Base-by-base conservation (phyloP, 768 basidiomycete species). In the Holtermanniella nyarrowii region DNA sequence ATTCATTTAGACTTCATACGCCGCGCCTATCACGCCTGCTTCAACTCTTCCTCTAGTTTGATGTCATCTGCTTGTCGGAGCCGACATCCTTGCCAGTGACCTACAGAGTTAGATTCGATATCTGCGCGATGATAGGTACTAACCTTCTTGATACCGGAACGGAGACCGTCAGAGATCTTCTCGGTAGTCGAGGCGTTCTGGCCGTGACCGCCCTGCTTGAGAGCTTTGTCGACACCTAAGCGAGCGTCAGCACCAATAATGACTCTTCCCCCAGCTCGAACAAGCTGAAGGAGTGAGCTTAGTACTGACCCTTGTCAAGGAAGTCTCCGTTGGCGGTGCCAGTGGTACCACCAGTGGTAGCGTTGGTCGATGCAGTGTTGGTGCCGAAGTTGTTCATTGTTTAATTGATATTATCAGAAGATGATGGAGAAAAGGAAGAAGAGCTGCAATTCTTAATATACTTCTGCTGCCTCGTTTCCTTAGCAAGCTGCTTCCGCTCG, bases 161-260 rank as follows among this genome's bases (percentile, higher is more conserved):
- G 48, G 47, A 63, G 42, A 4, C 62, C 62, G 44, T 63, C 62
- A 21, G 58, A 60, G 54, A 63, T 63, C 57, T 63, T 63, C 59
- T 63, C 62, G 26, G 62, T 63, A 20, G 62, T 63, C 16, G 37
- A 16, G 1, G 31, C 52, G 22, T 37, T 44, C 46, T 62, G 61
- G 13, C 44, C 43, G 50, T 62, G 58, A 11, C 61, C 61, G 20
- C 50, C 44, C 44, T 56, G 50, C 24, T 40, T 50, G 18, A 59
- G 50, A 2, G 46, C 11, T 2, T 20, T 20, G 20, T 51, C 53
- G 49, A 62, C 50, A 44, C 61, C 61, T 44, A 56, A 58, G 57
- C 58, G 42, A 5, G 14, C n/a, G 27, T 55, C 40, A 56, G 55
- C 44, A 4, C 13, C n/a, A n/a, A n/a, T n/a, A n/a, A n/a, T n/a